Conservation (phyloP, 1,284 basidiomycete genomes). For the Phaffia rhodozyma region DNA sequence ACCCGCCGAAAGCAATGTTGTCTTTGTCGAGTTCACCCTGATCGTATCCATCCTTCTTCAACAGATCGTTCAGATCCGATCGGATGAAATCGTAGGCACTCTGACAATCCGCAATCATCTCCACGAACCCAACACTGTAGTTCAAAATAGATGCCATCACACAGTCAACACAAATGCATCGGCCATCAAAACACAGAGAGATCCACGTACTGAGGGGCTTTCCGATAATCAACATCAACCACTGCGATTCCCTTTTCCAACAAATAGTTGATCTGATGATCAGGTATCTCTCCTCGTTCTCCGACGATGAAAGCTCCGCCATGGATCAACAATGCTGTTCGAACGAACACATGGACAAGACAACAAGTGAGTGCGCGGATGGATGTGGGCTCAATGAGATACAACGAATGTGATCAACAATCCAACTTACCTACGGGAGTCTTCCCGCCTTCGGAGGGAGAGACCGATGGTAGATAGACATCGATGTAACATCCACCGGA, state of each 20-base stretch:
- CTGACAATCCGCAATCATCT: not conserved
- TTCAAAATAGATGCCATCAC: too few species aligned
- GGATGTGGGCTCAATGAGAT: not conserved
- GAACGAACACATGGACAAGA: too few species aligned
- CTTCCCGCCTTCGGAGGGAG: not conserved
- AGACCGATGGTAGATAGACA: constrained; percentile 18
- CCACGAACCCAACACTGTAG: not conserved
- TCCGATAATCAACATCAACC: constrained; percentile 21
- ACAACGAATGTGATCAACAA: not conserved
- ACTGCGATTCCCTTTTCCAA: constrained; percentile 18
- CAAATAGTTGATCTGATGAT: constrained; percentile 21
- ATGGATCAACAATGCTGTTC: constrained; percentile 19
- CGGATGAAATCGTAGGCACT: constrained; percentile 7
- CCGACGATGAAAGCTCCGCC: constrained; percentile 21
- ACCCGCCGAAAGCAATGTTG: not conserved
- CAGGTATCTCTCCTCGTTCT: constrained; percentile 15
- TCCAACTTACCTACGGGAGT: not conserved
- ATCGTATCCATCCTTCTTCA: not conserved
- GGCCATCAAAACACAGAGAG: not conserved
- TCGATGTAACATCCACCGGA: constrained; percentile 22
- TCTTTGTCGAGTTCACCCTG: not conserved
- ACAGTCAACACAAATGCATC: too few species aligned
- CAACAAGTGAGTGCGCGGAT: not conserved
- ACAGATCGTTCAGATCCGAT: not conserved
- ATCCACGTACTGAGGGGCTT: constrained; percentile 20